Percentiles rank a stretch among this genome's conserved stretches.
Conservation (phyloP, 257 asterid genomes). For the Leptodermis oblonga region DNA sequence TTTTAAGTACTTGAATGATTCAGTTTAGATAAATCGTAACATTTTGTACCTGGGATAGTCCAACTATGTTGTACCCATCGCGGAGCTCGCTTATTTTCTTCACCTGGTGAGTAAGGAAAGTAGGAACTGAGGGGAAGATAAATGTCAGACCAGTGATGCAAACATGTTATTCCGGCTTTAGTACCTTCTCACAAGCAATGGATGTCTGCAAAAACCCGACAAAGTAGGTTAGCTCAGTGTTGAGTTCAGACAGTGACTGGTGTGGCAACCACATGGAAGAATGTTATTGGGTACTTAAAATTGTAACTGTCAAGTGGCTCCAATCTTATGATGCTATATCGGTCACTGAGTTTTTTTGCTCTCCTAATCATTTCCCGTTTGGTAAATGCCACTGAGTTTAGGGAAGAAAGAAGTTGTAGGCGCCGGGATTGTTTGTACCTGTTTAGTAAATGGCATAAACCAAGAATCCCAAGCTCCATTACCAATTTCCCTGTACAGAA, state of each 20-base stretch:
- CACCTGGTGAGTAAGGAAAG: slow-evolving; percentile 48
- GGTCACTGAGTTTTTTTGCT: no score
- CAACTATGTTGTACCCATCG: slow-evolving; percentile 67
- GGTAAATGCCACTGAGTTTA: not conserved
- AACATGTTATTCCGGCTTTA: slow-evolving; percentile 19
- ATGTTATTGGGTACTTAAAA: no score
- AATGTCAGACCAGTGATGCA: slow-evolving; percentile 18
- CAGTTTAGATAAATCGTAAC: not conserved
- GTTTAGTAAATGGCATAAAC: slow-evolving; percentile 70
- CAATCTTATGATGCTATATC: no score
- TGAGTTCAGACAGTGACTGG: no score
- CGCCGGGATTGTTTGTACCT: slow-evolving; percentile 40
- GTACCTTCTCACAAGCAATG: slow-evolving; percentile 83
- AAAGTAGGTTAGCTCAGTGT: slow-evolving; percentile 4
- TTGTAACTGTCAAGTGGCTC: no score
- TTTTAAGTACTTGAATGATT: not conserved
- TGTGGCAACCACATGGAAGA: no score
- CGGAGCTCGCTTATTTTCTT: slow-evolving; percentile 68
- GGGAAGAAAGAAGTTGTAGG: not conserved
- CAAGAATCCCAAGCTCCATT: slow-evolving; percentile 85
- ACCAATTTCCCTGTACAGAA: slow-evolving; percentile 74
- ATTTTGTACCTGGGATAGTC: slow-evolving; percentile 72
- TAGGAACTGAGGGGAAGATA: slow-evolving; percentile 21
- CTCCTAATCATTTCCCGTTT: no score
- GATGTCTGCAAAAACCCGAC: slow-evolving; percentile 44